A percentile compares a stretch with the other conserved stretches of the same genome.
phyloP scores from a whole-genome alignment of 441 rosid genomes.

The Mallotus japonicus region DNA sequence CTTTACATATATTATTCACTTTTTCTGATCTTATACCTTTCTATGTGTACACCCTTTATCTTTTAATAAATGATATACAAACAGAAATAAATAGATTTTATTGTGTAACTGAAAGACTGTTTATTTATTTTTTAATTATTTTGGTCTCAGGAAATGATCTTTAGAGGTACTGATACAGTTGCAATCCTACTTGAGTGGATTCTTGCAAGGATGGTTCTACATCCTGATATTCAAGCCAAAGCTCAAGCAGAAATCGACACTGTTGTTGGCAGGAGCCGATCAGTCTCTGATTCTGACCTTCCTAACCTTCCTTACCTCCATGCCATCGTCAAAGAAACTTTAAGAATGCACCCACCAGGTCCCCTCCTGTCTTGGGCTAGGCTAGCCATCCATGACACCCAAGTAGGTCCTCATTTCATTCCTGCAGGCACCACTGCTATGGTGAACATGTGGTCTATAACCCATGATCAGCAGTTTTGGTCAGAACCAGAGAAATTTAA shows the following conservation, averaged over 20 bases:
- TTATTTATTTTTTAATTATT: not conserved
- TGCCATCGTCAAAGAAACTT: constrained; percentile 51
- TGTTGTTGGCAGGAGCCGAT: constrained; percentile 26
- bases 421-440: constrained; percentile 67
- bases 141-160: constrained; percentile 49
- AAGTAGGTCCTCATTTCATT: constrained; percentile 38
- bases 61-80: too few relatives aligned
- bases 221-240: constrained; percentile 48
- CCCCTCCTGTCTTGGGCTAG: constrained; percentile 77
- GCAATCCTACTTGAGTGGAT: constrained; percentile 63
- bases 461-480: constrained; percentile 55
- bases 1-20: not conserved
- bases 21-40: not conserved
- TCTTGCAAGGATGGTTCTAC: constrained; percentile 58
- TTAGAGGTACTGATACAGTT: constrained; percentile 60
- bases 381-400: constrained; percentile 50
- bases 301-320: constrained; percentile 48
- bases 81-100: not conserved
- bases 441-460: constrained; percentile 84
- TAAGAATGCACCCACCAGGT: constrained; percentile 49
- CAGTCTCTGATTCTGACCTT: constrained; percentile 42
- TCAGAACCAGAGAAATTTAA: constrained; percentile 43
- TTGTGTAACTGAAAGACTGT: not conserved
- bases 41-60: too few relatives aligned
- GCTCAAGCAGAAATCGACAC: constrained; percentile 46